Evolutionary conservation across 2,329 filamentous ascomycete genomes (phyloP), one percentile per base, ranked within the genome.

Genomic region (Colletotrichum tropicicola): DNA sequence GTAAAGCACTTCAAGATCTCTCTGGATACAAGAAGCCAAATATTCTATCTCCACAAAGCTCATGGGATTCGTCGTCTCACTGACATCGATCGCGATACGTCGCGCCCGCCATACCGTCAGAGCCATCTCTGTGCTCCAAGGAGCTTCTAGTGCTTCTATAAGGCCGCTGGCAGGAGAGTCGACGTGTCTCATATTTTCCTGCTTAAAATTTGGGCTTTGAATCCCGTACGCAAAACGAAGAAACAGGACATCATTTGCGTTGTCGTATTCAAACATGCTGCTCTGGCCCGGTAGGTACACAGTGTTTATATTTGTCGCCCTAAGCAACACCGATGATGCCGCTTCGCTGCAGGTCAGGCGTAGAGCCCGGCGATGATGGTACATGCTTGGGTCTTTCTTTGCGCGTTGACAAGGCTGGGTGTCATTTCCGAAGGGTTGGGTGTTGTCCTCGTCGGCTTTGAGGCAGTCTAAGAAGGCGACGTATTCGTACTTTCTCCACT

Each of bases 81-180:
- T 65, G 10, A 74, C 69, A 37, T 76, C 70, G 15, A 76, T 63
- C 2, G 74, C 73, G 23, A 76, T 52, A 21, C 65, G 72, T 6
- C 59, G 70, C 0, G 72, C 74, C 9, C 32, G 39, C 13, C 67
- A 67, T 23, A 76, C 41, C 4, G 73, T 68, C 25, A 68, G 60
- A 1, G 72, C 69, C 67, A 75, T 69, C 51, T 73, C 70, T 8
- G 54, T 15, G 8, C 72, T 75, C 73, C 74, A 75, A 35, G 68
- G 69, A 21, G 66, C 73, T 15, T 71, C 75, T 43, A 70, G 66
- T 4, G 70, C 58, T 3, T 64, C 61, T 21, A 65, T 45, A 9
- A 63, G 49, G 21, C 68, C 62, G 52, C 30, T 52, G 10, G 13
- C 17, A n/a, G 9, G 13, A 25, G 6, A 19, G n/a, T n/a, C n/a